Base-by-base conservation (phyloP, 805 yeast species). In the Pichia insulana region DNA sequence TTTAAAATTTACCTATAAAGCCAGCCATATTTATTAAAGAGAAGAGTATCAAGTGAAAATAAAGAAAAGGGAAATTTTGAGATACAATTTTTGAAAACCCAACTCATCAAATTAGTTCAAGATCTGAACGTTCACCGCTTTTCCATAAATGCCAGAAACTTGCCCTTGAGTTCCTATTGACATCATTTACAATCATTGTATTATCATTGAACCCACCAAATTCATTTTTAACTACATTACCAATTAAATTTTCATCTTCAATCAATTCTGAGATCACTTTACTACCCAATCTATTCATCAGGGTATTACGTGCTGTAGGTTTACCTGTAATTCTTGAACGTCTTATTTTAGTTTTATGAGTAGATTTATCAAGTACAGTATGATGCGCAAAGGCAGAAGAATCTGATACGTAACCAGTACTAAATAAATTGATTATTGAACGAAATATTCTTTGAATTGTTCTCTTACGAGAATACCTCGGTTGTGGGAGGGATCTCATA, bases 401-500 rank as follows among this genome's bases (percentile, higher is more conserved):
- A 36, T 63, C 67, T 6, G 64, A 54, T 2, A 63, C 41, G 33
- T 62, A 60, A 6, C 66, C 65, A 15, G 62, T 59, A n/a, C 59
- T 50, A 7, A 63, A 47, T n/a, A 56, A 47, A 26, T 54, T 54
- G 12, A 58, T 39, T 4, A 63, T 45, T 10, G 65, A 59, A 26
- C 64, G 45, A 51, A 57, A 55, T 19, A 63, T 61, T 32, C 68
- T 42, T 35, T 54, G 52, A 16, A 58, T 43, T 4, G 63, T 60
- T 34, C 68, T 42, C 19, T 40, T 50, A 34, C 65, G 50, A 13
- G 68, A 63, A 40, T 60, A 57, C 12, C 68, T 47, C 31, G 68
- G 66, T 30, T 63, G 60, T 6, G 68, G 68, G 37, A 62, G 42
- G 33, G 68, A 63, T 34, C 66, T 55, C 68, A 59, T 59, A 6